Base-by-base conservation (phyloP, 1,139 yeast genomes). In the Magnusiomyces paraingens region DNA sequence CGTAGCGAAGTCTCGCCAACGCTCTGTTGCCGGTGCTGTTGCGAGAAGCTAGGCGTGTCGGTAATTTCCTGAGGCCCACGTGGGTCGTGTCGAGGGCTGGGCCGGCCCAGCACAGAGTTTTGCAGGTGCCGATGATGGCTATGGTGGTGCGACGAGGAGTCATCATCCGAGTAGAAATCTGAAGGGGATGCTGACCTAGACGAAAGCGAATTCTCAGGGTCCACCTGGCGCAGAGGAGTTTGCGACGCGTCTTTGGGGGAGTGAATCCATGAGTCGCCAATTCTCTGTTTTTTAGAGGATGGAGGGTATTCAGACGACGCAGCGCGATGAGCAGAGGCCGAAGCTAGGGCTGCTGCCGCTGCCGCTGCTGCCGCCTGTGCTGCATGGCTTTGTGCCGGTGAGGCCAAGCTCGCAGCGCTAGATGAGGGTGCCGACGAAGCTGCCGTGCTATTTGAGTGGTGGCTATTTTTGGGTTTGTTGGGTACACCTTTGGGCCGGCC, bases 301-400 rank as follows among this genome's bases (percentile, higher is more conserved):
- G 20, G 20, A 62, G 32, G 32, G 32, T 26, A 26, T 26, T 26
- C 32, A 8, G 32, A 26, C 8, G 32, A 26, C 32, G 55, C 38
- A 1, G 60, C 57, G 18, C 57, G 52, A 20, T 57, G 58, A 14
- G 56, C 59, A 18, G 60, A 56, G 12, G 66, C 54, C 15, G 63
- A 62, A 12, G 66, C 56, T 10, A 62, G 57, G 22, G 63, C 59
- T 21, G 65, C 58, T 12, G 60, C 60, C 15, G 61, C 55, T 47
- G 62, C 58, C 36, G 63, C 54, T 36, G 59, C 58, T 1, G 62
- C 55, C 32, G 60, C 58, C 2, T 58, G 47, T 32, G 38, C 42
- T 29, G 51, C 26, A 2, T 52, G 26, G 14, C 49, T 52, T 20
- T 52, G 52, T n/a, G 32, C 32, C 8, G 32, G 32, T 5, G 32